A percentile compares a stretch with the other conserved stretches of the same genome.
Evolutionary conservation across 2,329 filamentous ascomycete species (phyloP).

Genomic region (Aureobasidium uvarum): DNA sequence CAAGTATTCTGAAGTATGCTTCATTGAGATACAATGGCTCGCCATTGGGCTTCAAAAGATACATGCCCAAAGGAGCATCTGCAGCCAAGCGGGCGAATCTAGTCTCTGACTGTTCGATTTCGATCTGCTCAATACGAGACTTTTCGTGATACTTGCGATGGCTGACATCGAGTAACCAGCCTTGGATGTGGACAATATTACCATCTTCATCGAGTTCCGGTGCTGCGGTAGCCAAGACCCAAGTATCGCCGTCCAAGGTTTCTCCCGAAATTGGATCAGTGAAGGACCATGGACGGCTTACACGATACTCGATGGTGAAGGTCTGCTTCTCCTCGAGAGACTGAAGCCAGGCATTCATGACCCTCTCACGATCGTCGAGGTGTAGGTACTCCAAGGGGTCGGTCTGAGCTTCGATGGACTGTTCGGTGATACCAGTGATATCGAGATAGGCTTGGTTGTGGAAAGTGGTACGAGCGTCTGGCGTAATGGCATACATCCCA

Average conservation of each 20-base stretch:
- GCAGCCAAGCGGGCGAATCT: slow-evolving; percentile 44
- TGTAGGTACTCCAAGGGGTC: slow-evolving; percentile 25
- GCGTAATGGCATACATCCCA: slow-evolving; percentile 43
- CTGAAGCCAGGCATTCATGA: slow-evolving; percentile 36
- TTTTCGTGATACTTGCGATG: slow-evolving; percentile 38
- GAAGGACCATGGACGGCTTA: slow-evolving; percentile 40
- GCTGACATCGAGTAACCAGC: slow-evolving; percentile 40
- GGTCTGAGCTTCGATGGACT: slow-evolving; percentile 23
- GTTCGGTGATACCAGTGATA: slow-evolving; percentile 35
- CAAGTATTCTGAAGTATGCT: slow-evolving; percentile 41
- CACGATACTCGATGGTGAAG: slow-evolving; percentile 41
- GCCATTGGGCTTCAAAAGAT: slow-evolving; percentile 37
- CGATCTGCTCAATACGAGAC: slow-evolving; percentile 38
- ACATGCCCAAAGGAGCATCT: slow-evolving; percentile 44
- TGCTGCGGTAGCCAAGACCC: slow-evolving; percentile 37
- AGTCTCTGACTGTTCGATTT: slow-evolving; percentile 38
- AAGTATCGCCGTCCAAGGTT: slow-evolving; percentile 35
- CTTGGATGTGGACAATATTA: slow-evolving; percentile 34
- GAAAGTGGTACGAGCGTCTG: slow-evolving; percentile 40
- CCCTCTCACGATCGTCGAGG: slow-evolving; percentile 38
- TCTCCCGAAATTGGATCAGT: slow-evolving; percentile 33
- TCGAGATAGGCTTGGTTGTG: slow-evolving; percentile 45
- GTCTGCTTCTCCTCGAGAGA: slow-evolving; percentile 38
- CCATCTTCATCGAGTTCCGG: slow-evolving; percentile 38
- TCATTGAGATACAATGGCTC: slow-evolving; percentile 43